Evolutionary conservation across 257 asterid species (phyloP).

Genomic region (Nicotiana paniculata): DNA sequence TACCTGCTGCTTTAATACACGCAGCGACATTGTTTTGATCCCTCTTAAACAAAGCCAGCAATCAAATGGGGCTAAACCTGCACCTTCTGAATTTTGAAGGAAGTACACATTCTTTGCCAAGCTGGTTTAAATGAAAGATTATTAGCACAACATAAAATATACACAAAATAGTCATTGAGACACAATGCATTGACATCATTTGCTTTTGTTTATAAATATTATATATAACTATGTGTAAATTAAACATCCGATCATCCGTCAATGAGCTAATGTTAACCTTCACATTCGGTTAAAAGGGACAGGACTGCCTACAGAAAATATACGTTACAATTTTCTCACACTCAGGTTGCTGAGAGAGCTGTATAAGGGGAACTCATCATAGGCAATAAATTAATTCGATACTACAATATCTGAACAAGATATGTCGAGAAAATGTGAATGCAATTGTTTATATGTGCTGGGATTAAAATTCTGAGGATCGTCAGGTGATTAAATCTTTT

Average conservation of each 20-base stretch:
- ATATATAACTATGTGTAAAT: not conserved
- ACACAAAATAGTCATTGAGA: not conserved
- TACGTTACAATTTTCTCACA: not conserved
- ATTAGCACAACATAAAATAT: not conserved
- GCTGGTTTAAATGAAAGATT: constrained; percentile 27
- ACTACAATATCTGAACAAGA: not conserved
- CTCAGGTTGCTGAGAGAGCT: not conserved
- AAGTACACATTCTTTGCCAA: constrained; percentile 69
- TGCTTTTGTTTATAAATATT: not conserved
- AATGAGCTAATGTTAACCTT: not conserved
- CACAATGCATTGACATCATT: not conserved
- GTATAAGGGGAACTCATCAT: not conserved
- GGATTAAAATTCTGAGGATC: not conserved
- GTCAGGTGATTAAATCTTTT: not conserved
- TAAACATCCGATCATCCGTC: not conserved
- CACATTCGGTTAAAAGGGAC: not conserved
- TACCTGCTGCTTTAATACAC: constrained; percentile 97
- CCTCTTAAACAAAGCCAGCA: constrained; percentile 98
- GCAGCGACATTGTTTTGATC: constrained; percentile 87
- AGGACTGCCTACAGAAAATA: not conserved
- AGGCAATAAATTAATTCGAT: not conserved
- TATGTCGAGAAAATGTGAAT: not conserved
- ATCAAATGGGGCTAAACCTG: constrained; percentile 98
- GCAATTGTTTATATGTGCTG: not conserved
- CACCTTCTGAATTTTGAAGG: constrained; percentile 94